Base-by-base conservation (phyloP, 1,139 yeast species). In the Candida dubliniensis region DNA sequence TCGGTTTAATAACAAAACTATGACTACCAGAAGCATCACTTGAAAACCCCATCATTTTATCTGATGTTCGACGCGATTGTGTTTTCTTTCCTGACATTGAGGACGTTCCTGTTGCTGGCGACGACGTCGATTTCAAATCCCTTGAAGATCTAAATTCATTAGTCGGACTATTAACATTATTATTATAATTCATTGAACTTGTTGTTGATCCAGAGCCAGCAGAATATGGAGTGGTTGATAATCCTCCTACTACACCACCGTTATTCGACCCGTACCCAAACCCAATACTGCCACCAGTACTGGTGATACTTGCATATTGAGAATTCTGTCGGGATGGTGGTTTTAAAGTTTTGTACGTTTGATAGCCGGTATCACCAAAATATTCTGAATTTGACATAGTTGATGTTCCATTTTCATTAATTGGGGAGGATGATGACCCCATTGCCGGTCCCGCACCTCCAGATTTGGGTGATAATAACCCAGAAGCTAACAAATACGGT, bases 401-500 rank as follows among this genome's bases (percentile, higher is more conserved):
- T n/a, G 27, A 29, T 18, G 67, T 63, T 18, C 23, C 23, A 18
- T 18, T 18, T 18, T 18, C 23, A 18, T 18, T 18, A 18, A 18
- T 18, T 18, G 23, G 23, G 5, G 23, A 18, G 5, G 23, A 18
- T 5, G 23, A 18, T 1, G 66, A 59, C 2, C 54, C 55, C 1
- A 56, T 46, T 18, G 61, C 57, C 7, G 70, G 59, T 13, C 64
- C 54, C 13, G 47, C 47, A 12, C 50, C 51, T 40, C 61, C 67
- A 53, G 62, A 69, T 49, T 70, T 74, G 3, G 82, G 81, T 4
- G 84, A 75, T 36, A 74, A 59, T 39, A 76, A 49, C 0, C 84
- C 85, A 0, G 84, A 72, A 0, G 86, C 84, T 46, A 81, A 60
- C 40, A 81, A 64, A 50, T 79, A 82, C 2, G 87, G 86, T 1